Evolutionary conservation across 768 basidiomycete species (phyloP).

Genomic region (Mycena vitilis): DNA sequence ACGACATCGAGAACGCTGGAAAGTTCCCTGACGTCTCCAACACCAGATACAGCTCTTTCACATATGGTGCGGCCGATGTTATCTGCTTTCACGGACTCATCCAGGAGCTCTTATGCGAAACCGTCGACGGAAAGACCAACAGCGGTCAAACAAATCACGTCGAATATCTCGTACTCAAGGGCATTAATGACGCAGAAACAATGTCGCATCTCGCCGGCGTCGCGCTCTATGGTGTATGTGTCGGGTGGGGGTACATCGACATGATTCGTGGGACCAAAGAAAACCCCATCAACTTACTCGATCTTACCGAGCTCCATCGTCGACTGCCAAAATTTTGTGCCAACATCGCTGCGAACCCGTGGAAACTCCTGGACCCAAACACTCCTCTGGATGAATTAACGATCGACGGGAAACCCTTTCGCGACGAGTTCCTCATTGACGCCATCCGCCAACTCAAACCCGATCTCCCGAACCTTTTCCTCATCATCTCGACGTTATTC

Average conservation of each 20-base stretch:
- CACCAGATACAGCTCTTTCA: neutral
- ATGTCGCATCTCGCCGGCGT: conserved; percentile 6
- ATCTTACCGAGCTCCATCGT: neutral
- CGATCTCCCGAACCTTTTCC: neutral
- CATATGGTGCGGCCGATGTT: neutral
- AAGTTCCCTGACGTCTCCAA: neutral
- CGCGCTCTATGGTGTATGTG: conserved; percentile 11
- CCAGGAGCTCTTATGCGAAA: conserved; percentile 29
- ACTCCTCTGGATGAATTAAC: neutral
- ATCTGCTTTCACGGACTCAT: neutral
- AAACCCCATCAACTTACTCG: neutral
- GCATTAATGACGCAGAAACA: conserved; percentile 39
- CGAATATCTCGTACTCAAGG: conserved; percentile 38
- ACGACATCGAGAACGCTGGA: conserved; percentile 13
- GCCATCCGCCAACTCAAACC: neutral
- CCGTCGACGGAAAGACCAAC: conserved; percentile 35
- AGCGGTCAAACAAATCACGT: conserved; percentile 36
- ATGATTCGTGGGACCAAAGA: neutral
- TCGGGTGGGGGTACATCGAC: neutral
- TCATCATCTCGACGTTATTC: conserved; percentile 7
- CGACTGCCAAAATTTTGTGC: neutral
- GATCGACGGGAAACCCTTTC: neutral
- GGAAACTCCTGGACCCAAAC: neutral
- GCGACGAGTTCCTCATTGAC: too few relatives aligned
- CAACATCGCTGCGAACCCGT: neutral